Base-by-base conservation (phyloP, 2,329 filamentous ascomycete genomes). In the Fusarium palustre region DNA sequence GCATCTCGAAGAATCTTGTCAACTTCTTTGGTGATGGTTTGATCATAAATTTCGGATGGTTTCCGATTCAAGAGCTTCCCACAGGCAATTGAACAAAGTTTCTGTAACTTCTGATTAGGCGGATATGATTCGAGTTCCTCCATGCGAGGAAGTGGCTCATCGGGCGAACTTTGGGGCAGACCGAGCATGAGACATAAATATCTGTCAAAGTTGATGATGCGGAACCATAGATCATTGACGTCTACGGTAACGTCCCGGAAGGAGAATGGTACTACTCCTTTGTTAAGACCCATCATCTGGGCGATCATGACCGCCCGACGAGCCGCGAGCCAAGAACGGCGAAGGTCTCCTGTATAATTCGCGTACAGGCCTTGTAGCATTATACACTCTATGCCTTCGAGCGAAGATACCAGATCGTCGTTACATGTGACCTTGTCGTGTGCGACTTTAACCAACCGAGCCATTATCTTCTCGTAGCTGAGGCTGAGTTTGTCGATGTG, bases 361-460 rank as follows among this genome's bases (percentile, higher is more conserved):
- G 82, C 76, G 66, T 81, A 84, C 24, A 85, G 76, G 15, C 78
- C 78, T 64, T 86, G 81, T 0, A 87, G 76, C 66, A 86, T 78
- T n/a, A 87, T 66, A 53, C 82, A 85, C 60, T 86, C 83, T 8
- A 87, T 71, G 0, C 84, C 83, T 54, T 86, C 84, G 2, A 85
- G 39, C 0, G 80, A 82, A 25, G 74, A 76, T 0, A 83, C 69
- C 1, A 88, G 71, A 4, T 82, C 80, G 52, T 86, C 82, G 28
- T 86, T 81, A 16, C 77, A 78, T 0, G 82, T 84, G 2, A 88
- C 80, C 10, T 79, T 66, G 7, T 70, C 74, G 15, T 71, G 76
- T 2, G 76, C 76, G 0, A 73, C 72, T 16, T 78, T 74, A 4
- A 79, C 72, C 0, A 76, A 43, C 0, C 71, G 71, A 7, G 66